These are phyloP conservation scores for Torrubiella hemipterigena DNA, from an alignment of 2,329 filamentous ascomycete species.

Conservation along the genomic window DNA sequence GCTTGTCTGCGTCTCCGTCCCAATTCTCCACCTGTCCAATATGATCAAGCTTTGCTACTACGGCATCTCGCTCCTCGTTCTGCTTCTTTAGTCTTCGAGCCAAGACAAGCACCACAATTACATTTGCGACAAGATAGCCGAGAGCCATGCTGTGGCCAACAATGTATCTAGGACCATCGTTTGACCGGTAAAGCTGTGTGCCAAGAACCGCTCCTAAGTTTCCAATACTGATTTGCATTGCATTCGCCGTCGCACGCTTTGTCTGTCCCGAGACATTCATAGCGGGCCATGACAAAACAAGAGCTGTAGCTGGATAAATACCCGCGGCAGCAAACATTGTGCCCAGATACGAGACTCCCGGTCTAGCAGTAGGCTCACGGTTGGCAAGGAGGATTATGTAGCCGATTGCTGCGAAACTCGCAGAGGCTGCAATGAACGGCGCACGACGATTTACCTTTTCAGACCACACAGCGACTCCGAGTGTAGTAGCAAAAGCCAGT, in stretches of 20 bases:
- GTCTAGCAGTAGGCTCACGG: conserved; percentile 28
- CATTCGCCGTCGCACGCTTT: conserved; percentile 56
- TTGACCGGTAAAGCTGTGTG: conserved; percentile 54
- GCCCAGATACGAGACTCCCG: conserved; percentile 47
- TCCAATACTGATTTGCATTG: conserved; percentile 61
- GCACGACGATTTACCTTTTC: too few relatives aligned
- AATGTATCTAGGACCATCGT: conserved; percentile 50
- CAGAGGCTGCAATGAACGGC: conserved; percentile 52
- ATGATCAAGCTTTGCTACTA: too few relatives aligned
- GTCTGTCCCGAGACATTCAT: conserved; percentile 62
- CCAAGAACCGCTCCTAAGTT: conserved; percentile 58
- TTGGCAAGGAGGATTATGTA: conserved; percentile 49
- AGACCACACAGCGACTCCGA: too few relatives aligned
- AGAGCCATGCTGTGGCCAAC: too few relatives aligned
- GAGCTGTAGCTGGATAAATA: conserved; percentile 53
- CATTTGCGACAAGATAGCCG: too few relatives aligned
- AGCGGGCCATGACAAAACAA: conserved; percentile 57
- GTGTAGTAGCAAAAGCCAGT: conserved; percentile 45
- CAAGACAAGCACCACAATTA: too few relatives aligned
- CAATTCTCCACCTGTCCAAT: too few relatives aligned
- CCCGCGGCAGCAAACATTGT: conserved; percentile 54
- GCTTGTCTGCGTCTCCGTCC: too few relatives aligned
- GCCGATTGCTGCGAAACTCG: conserved; percentile 45
- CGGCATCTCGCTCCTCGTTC: too few relatives aligned
- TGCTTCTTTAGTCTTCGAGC: too few relatives aligned